phyloP scores from a whole-genome alignment of 345 rosid genomes.

The Dimocarpus longan region DNA sequence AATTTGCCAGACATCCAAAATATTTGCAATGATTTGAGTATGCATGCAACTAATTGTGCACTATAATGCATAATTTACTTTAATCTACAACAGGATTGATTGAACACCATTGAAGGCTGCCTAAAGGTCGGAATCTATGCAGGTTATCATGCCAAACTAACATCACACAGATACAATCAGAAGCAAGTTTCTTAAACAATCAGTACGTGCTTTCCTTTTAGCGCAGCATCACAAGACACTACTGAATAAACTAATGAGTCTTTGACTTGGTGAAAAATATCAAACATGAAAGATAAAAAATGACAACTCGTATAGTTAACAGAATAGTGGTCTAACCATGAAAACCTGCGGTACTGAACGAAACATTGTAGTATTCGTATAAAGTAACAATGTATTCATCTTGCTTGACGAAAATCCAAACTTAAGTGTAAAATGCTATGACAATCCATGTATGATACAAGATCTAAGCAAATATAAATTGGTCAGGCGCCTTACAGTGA shows the following conservation, averaged over 20 bases:
- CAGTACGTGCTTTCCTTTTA: background rate
- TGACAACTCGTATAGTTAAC: background rate
- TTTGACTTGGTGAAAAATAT: background rate
- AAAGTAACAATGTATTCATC: background rate
- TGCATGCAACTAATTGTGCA: background rate
- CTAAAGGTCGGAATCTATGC: background rate
- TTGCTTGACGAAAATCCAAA: background rate
- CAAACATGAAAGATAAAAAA: background rate
- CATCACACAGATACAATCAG: background rate
- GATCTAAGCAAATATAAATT: conserved; percentile 4
- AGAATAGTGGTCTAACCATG: background rate
- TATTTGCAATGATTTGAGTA: too few relatives aligned
- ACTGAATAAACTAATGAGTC: background rate
- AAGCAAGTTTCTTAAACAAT: background rate
- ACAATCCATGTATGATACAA: background rate
- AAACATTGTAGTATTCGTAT: background rate
- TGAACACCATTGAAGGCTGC: background rate
- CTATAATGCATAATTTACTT: background rate
- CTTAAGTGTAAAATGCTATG: background rate
- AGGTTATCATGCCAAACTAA: background rate
- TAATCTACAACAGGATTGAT: background rate
- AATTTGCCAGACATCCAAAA: background rate
- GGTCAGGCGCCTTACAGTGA: conserved; percentile 47
- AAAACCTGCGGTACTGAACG: background rate
- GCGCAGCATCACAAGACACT: background rate